Percentiles rank a stretch among this genome's conserved stretches.
These are phyloP conservation scores for Phytophthora capsici DNA, from an alignment of 352 stramenopile genomes.

Conservation along the genomic window DNA sequence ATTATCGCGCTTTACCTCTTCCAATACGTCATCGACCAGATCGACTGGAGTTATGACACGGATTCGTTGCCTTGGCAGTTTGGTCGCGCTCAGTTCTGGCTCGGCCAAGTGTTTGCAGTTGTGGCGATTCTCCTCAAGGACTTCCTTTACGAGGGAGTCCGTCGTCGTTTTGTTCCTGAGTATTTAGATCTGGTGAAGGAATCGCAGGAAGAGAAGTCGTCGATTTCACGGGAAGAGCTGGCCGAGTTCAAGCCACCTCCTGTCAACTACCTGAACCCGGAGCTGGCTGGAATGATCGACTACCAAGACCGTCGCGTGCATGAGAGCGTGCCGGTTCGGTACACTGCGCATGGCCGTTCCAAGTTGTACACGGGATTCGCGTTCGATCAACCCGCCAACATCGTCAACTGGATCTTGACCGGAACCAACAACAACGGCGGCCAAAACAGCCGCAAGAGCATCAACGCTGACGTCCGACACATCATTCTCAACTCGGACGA, in stretches of 20 bases:
- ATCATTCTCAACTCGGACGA: conserved; percentile 74
- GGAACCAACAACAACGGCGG: conserved; percentile 46
- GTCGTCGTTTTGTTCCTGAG: conserved; percentile 68
- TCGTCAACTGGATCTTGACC: conserved; percentile 80
- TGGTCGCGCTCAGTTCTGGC: conserved; percentile 65
- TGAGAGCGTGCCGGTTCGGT: conserved; percentile 56
- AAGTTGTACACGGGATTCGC: conserved; percentile 84
- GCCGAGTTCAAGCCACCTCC: conserved; percentile 54
- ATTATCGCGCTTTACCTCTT: conserved; percentile 67
- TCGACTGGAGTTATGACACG: conserved; percentile 75
- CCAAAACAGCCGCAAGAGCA: conserved; percentile 53
- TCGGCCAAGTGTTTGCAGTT: conserved; percentile 75
- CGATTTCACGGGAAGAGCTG: conserved; percentile 51
- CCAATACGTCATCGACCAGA: conserved; percentile 74
- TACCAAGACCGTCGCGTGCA: conserved; percentile 76
- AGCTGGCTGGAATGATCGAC: conserved; percentile 79
- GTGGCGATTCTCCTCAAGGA: conserved; percentile 74
- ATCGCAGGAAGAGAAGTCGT: conserved; percentile 34
- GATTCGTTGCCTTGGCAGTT: conserved; percentile 87
- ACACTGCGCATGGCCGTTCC: conserved; percentile 40
- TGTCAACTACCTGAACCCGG: conserved; percentile 66
- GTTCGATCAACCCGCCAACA: conserved; percentile 78
- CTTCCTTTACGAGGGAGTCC: conserved; percentile 70
- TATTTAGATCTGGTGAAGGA: conserved; percentile 83
- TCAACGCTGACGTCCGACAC: conserved; percentile 72